Conservation (phyloP, 208 protist species). For the Leishmania martiniquensis region DNA sequence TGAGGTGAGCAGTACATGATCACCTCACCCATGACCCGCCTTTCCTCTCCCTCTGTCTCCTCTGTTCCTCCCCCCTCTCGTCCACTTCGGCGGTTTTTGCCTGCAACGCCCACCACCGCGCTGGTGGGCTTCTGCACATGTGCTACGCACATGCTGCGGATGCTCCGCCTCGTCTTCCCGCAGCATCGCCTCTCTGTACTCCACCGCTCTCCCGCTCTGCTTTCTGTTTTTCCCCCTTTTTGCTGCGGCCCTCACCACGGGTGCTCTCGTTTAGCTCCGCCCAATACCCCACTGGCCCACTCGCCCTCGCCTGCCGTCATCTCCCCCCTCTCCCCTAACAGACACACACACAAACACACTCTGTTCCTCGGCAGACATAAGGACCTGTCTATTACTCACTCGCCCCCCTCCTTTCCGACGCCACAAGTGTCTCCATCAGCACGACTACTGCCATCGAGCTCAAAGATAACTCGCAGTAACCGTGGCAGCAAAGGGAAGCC, state of each 20-base stretch:
- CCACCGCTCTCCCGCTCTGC: too few relatives aligned
- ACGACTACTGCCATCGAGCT: not conserved
- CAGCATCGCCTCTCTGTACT: slow-evolving; percentile 1
- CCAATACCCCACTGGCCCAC: not conserved
- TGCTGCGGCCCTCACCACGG: not conserved
- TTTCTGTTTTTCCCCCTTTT: too few relatives aligned
- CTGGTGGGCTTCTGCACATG: too few relatives aligned
- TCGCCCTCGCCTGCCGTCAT: not conserved
- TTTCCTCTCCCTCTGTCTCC: not conserved
- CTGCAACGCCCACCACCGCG: too few relatives aligned
- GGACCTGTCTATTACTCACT: too few relatives aligned
- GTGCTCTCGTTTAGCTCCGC: not conserved
- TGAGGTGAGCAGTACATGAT: too few relatives aligned
- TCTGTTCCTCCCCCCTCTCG: too few relatives aligned
- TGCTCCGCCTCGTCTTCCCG: too few relatives aligned
- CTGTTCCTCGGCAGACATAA: too few relatives aligned
- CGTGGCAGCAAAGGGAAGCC: not conserved
- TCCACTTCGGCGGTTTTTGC: too few relatives aligned
- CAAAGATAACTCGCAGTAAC: not conserved
- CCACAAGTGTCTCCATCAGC: not conserved
- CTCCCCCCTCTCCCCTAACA: not conserved
- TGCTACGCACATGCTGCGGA: too few relatives aligned
- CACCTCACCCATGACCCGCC: not conserved
- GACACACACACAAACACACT: not conserved
- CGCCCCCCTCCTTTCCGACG: not conserved